Conservation (phyloP, 371 early-diverging fungal species). For the Basidiobolus meristosporus region DNA sequence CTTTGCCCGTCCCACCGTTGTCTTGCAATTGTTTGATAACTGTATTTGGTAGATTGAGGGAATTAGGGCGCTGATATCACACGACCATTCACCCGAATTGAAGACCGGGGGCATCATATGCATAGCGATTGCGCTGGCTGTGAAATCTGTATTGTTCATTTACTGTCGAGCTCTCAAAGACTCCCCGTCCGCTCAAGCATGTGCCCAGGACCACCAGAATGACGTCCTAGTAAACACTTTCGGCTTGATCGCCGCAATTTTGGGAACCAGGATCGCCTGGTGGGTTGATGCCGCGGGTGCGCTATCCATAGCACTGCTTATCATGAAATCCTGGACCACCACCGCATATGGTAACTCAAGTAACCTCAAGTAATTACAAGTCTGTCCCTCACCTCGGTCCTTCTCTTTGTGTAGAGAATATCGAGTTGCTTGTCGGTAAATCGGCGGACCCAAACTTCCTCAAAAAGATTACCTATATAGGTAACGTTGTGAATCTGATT, state of each 20-base stretch:
- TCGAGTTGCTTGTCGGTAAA: conserved; percentile 74
- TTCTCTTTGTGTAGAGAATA: conserved; percentile 42
- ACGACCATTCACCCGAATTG: conserved; percentile 25
- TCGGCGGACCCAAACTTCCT: conserved; percentile 61
- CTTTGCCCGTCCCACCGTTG: too few relatives aligned
- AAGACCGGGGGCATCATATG: conserved; percentile 29
- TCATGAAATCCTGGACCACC: conserved; percentile 59
- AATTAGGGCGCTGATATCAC: conserved; percentile 7
- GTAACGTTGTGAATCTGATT: conserved; percentile 8
- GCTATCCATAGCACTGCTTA: conserved; percentile 61
- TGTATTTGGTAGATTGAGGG: conserved; percentile 9
- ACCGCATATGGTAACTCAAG: conserved; percentile 52
- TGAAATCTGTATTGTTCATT: conserved; percentile 48
- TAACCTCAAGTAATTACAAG: too few relatives aligned
- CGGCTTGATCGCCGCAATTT: conserved; percentile 52
- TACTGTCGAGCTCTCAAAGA: conserved; percentile 56
- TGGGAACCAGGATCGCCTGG: conserved; percentile 39
- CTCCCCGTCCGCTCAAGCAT: conserved; percentile 48
- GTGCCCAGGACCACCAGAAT: conserved; percentile 81
- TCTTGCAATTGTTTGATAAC: too few relatives aligned
- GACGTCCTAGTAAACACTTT: conserved; percentile 69
- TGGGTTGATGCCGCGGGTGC: conserved; percentile 85
- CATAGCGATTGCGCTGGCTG: conserved; percentile 43
- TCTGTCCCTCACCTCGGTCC: too few relatives aligned
- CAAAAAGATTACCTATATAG: conserved; percentile 65